Percentiles rank a stretch among this genome's conserved stretches.
Evolutionary conservation across 306 rosid genomes (phyloP).

Genomic region (Carpinus viminea): DNA sequence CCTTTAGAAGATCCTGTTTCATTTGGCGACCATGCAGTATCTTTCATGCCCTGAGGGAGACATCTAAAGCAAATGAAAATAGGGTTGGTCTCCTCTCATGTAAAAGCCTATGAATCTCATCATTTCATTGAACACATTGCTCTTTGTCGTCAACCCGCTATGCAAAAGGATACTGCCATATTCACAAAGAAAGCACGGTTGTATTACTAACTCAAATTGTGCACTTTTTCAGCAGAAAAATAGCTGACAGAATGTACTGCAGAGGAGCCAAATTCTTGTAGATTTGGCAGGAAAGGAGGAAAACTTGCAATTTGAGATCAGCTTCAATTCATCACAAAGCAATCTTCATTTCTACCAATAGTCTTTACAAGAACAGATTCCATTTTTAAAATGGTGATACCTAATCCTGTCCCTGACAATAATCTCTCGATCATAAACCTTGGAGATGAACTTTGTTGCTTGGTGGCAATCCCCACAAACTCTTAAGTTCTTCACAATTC

Average conservation of each 20-base stretch:
- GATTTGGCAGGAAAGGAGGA: background rate
- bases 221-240: background rate
- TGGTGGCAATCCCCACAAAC: conserved; percentile 56
- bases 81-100: background rate
- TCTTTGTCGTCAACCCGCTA: background rate
- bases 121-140: conserved; percentile 1
- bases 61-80: background rate
- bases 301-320: background rate
- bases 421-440: conserved; percentile 42
- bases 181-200: background rate
- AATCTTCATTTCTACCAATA: conserved; percentile 41
- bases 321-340: background rate
- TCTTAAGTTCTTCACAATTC: conserved; percentile 58
- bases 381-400: conserved; percentile 53
- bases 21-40: background rate
- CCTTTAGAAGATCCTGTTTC: background rate
- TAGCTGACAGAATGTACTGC: background rate
- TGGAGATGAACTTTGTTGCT: conserved; percentile 54
- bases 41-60: background rate
- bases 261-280: background rate
- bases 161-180: background rate
- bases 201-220: background rate
- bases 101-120: background rate
- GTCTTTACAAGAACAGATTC: conserved; percentile 57
- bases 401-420: conserved; percentile 53